These are phyloP conservation scores for Pyropia haitanensis DNA, from an alignment of 23 red algal genomes.

Conservation along the genomic window DNA sequence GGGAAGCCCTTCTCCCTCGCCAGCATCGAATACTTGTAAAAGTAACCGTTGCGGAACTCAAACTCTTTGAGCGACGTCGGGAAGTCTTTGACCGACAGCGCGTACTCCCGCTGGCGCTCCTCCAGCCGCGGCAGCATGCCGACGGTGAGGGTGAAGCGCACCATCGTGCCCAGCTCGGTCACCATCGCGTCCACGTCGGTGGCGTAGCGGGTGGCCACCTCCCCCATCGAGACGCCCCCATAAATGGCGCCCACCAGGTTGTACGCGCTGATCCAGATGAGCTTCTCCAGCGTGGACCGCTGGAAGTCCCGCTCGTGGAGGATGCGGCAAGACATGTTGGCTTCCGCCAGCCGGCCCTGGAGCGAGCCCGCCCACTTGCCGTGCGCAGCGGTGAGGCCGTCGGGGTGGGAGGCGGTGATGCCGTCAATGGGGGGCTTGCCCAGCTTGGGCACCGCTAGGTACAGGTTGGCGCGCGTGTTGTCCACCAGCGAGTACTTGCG, in stretches of 20 bases:
- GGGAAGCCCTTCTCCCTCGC: conserved; percentile 54
- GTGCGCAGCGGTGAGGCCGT: conserved; percentile 65
- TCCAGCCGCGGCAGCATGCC: conserved; percentile 46
- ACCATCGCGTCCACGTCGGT: conserved; percentile 61
- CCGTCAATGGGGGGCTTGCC: conserved; percentile 76
- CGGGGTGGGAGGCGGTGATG: conserved; percentile 45
- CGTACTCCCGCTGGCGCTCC: conserved; percentile 57
- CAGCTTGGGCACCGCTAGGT: conserved; percentile 74
- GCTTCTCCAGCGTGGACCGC: conserved; percentile 66
- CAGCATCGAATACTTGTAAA: conserved; percentile 64
- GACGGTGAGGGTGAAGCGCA: conserved; percentile 37
- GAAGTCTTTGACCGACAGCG: conserved; percentile 55
- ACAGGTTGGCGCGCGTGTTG: conserved; percentile 73
- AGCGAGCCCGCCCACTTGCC: conserved; percentile 87
- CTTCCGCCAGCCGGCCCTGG: conserved; percentile 29
- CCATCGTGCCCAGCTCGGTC: conserved; percentile 54
- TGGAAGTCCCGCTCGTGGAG: conserved; percentile 62
- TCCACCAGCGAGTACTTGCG: conserved; percentile 31
- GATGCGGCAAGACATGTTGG: conserved; percentile 59
- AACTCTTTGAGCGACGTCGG: conserved; percentile 87
- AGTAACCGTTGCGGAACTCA: conserved; percentile 87
- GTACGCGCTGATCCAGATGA: conserved; percentile 92
- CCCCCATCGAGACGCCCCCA: conserved; percentile 55
- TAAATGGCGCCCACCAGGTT: conserved; percentile 47
- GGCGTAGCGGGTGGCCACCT: conserved; percentile 40